Evolutionary conservation across 1,139 yeast genomes (phyloP).

Genomic region (Citeromyces hawaiiensis): DNA sequence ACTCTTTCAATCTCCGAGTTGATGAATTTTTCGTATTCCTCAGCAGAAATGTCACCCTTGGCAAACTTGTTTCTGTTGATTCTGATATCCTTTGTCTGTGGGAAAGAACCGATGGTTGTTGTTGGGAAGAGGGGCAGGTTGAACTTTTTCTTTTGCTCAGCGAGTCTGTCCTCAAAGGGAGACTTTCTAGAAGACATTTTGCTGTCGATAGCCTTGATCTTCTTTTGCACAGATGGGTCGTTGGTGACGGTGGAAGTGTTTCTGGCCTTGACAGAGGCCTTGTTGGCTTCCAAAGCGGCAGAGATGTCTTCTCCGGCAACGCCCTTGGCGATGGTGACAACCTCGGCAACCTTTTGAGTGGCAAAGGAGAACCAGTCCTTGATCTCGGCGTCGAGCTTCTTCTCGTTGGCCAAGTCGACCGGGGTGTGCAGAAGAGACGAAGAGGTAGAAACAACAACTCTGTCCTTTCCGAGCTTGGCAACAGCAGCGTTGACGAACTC

Average conservation of each 20-base stretch:
- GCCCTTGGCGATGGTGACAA: constrained; percentile 82
- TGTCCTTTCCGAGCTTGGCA: constrained; percentile 74
- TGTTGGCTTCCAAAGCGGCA: constrained; percentile 67
- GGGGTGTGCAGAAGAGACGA: constrained; percentile 98
- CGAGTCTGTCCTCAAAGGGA: constrained; percentile 79
- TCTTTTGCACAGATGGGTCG: constrained; percentile 80
- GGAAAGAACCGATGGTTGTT: constrained; percentile 99
- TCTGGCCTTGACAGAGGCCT: constrained; percentile 79
- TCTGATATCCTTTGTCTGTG: constrained; percentile 98
- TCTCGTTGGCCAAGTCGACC: constrained; percentile 85
- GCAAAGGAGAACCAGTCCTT: constrained; percentile 99
- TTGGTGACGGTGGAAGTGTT: constrained; percentile 78
- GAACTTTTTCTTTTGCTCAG: constrained; percentile 74
- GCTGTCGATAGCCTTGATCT: constrained; percentile 73
- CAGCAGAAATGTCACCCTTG: constrained; percentile 91
- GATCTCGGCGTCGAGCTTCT: constrained; percentile 78
- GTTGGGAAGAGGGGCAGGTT: constrained; percentile 98
- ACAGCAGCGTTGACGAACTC: constrained; percentile 72
- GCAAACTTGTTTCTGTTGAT: constrained; percentile 94
- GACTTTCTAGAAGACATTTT: constrained; percentile 74
- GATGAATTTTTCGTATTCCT: constrained; percentile 91
- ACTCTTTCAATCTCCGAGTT: constrained; percentile 92
- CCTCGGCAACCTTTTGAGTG: constrained; percentile 88
- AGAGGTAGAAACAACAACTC: constrained; percentile 87
- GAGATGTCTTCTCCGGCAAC: constrained; percentile 68